These are phyloP conservation scores for Heritiera littoralis DNA, from an alignment of 345 rosid genomes.

Conservation along the genomic window DNA sequence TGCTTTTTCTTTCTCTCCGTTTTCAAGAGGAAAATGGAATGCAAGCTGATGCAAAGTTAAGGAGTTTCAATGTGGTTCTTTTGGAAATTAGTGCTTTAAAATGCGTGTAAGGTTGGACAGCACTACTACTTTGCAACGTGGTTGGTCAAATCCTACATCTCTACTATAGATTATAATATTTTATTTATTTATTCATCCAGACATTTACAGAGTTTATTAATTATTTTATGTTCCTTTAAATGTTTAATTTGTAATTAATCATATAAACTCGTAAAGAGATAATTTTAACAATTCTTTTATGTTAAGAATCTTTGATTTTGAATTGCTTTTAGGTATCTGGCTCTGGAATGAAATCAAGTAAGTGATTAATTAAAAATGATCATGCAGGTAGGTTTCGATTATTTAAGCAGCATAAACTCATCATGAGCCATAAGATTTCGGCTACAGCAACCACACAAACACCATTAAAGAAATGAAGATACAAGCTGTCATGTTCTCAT, in stretches of 20 bases:
- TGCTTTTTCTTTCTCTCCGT: not conserved
- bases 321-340: too few species aligned
- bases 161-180: too few species aligned
- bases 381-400: not conserved
- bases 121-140: not conserved
- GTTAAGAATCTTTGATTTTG: not conserved
- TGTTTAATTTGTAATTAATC: not conserved
- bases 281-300: too few species aligned
- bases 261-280: too few species aligned
- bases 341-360: not conserved
- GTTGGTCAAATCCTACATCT: not conserved
- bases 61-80: not conserved
- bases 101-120: not conserved
- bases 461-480: not conserved
- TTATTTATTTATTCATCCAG: too few species aligned
- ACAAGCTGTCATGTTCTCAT: not conserved
- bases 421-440: not conserved
- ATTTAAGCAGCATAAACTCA: not conserved
- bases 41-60: constrained; percentile 4
- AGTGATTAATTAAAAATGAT: not conserved
- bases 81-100: not conserved
- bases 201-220: not conserved
- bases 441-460: not conserved
- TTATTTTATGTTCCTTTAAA: not conserved
- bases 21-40: not conserved